Evolutionary conservation across 2,329 filamentous ascomycete species (phyloP).

Genomic region (Phyllosticta ampelicida): DNA sequence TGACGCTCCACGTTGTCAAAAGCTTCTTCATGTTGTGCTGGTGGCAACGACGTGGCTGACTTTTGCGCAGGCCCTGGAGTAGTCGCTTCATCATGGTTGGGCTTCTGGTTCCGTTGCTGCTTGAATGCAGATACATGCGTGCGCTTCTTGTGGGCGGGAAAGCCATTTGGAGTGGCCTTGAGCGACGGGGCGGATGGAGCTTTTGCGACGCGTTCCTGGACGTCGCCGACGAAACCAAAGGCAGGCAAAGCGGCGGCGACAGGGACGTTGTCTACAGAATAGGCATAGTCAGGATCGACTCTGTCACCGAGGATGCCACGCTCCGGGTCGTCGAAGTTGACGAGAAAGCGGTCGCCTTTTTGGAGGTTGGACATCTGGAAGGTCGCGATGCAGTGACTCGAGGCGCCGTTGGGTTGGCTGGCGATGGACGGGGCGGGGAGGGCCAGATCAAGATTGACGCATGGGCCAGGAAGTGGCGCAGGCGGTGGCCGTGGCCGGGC

Average conservation of each 20-base stretch:
- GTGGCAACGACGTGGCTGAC: background rate
- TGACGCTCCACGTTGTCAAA: slow-evolving; percentile 49
- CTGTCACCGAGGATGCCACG: slow-evolving; percentile 33
- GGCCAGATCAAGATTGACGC: background rate
- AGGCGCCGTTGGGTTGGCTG: no score
- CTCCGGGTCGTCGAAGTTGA: slow-evolving; percentile 41
- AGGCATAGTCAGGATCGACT: slow-evolving; percentile 25
- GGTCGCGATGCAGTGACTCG: background rate
- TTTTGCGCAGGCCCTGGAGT: background rate
- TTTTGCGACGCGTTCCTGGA: slow-evolving; percentile 64
- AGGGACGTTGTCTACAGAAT: slow-evolving; percentile 11
- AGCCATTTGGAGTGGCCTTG: slow-evolving; percentile 51
- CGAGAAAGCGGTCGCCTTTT: slow-evolving; percentile 47
- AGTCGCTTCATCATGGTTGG: background rate
- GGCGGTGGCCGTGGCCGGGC: background rate
- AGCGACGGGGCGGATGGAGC: slow-evolving; percentile 53
- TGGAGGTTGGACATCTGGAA: slow-evolving; percentile 40
- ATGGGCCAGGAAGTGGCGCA: background rate
- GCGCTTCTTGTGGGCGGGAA: slow-evolving; percentile 80
- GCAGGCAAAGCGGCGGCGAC: slow-evolving; percentile 15
- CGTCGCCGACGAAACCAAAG: slow-evolving; percentile 54
- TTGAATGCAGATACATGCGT: slow-evolving; percentile 68
- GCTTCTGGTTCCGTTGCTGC: slow-evolving; percentile 41
- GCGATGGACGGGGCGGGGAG: background rate
- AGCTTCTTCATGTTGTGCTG: slow-evolving; percentile 2